Evolutionary conservation across 169 alveolate genomes (phyloP), one percentile per base, ranked within the genome.

Genomic region (Cryptosporidium sp.): DNA sequence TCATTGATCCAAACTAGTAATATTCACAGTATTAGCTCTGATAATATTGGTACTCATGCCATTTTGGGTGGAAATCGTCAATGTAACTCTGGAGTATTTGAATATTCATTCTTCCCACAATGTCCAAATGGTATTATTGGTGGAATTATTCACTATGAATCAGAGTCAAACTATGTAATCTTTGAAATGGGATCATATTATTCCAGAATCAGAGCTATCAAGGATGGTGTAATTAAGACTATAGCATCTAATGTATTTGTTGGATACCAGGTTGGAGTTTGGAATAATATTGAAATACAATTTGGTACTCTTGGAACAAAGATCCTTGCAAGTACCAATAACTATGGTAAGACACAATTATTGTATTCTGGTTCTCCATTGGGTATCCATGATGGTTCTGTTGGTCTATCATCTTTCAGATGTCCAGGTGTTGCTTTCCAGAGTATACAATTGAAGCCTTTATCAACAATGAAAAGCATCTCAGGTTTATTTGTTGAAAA

Each of bases 351-450:
- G 70, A 80, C 89, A n/a, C 80, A 80, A 44, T 51, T 80, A 44
- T 35, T 80, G 26, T 80, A 80, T 14, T 62, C 89, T 60, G 89
- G 89, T 8, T 61, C 80, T 44, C 89, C 89, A 26, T 44, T 80
- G 9, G 75, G 89, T 26, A 21, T 80, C 37, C 75, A 48, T 21
- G 89, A 62, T 33, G 89, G 89, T 51, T 80, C 89, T 26, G 89
- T 80, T 10, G 89, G 89, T 33, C 67, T 80, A 3, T 80, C 89
- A 3, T 62, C 89, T 23, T 80, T 62, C 37, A 80, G 70, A 42
- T 80, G 89, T 65, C 80, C 89, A 4, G 89, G 89, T 2, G 89
- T 80, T 45, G 89, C 89, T 26, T 80, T 80, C 69, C 89, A 80
- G 67, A 44, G 53, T 23, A 80, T 80, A 42, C 89, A 80, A 37